Evolutionary conservation across 2,329 filamentous ascomycete genomes (phyloP), one percentile per base, ranked within the genome.

Genomic region (Verticillium dahliae): DNA sequence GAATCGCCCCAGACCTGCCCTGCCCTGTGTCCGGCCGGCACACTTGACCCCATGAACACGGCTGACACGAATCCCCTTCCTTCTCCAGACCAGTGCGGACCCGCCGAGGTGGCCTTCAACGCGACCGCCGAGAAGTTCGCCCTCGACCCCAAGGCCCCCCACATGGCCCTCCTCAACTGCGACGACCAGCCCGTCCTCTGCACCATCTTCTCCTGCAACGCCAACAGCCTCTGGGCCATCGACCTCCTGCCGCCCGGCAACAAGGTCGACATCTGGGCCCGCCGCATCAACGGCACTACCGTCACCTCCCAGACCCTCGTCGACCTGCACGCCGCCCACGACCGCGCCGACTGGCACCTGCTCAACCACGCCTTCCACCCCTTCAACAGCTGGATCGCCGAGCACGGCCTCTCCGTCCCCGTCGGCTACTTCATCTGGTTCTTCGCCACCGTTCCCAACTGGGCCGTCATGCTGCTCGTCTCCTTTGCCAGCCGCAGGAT

Each of bases 381-480:
- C 64, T 89, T 92, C 71, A 84, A 91, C 69, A 89, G 90, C 65
- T 75, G 78, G 64, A 76, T 90, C 52, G 86, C 85, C 63, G 75
- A 90, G 78, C 81, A 84, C 65, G 81, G 83, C 65, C 69, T 91
- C 35, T 78, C 83, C 37, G 75, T 89, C 59, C 88, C 89, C 45
- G 75, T 89, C 54, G 90, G 82, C 62, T 92, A 90, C 71, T 67
- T 83, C 59, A 79, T 91, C 67, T 92, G 85, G 84, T 80, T 80
- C 66, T 85, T 90, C 69, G 81, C 82, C 68, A 76, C 89, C 57
- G 75, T 91, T 62, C 84, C 90, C 62, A 86, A 88, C 79, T 94
- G 90, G 90, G 76, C 85, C 61, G 87, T 92, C 71, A 93, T 94
- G 90, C 81, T 94, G 67, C 72, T 85, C 57, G 81, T 94, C 68